phyloP scores from a whole-genome alignment of 169 alveolate genomes.

The Neospora caninum region DNA sequence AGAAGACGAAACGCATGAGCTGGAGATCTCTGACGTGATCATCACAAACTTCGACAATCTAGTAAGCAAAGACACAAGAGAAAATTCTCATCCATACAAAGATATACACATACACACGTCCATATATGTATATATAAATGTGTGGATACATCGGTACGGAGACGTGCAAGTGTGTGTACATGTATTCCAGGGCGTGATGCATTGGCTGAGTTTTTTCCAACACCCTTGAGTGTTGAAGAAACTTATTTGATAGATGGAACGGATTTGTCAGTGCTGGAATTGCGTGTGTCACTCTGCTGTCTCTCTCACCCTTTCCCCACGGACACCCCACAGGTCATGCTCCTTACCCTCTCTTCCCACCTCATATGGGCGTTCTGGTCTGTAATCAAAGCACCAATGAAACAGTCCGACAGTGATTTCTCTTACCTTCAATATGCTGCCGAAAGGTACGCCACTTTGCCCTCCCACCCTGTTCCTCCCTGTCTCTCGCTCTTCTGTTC shows the following conservation, averaged over 20 bases:
- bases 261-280: too few relatives aligned
- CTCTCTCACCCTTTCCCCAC: too few relatives aligned
- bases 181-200: too few relatives aligned
- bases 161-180: too few relatives aligned
- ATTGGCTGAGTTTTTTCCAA: too few relatives aligned
- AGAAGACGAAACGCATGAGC: neutral
- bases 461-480: neutral
- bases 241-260: too few relatives aligned
- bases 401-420: neutral
- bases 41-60: neutral
- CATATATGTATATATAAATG: neutral
- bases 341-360: neutral
- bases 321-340: neutral
- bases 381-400: neutral
- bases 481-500: neutral
- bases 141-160: too few relatives aligned
- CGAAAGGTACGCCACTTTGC: neutral
- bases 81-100: too few relatives aligned
- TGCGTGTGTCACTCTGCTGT: too few relatives aligned
- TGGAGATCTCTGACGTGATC: neutral
- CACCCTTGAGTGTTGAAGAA: too few relatives aligned
- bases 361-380: slow-evolving; percentile 34
- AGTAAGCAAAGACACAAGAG: neutral
- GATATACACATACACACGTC: too few relatives aligned
- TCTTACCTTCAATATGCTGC: neutral